Evolutionary conservation across 148 eudicot species (phyloP).

Genomic region (Cornus suecica): DNA sequence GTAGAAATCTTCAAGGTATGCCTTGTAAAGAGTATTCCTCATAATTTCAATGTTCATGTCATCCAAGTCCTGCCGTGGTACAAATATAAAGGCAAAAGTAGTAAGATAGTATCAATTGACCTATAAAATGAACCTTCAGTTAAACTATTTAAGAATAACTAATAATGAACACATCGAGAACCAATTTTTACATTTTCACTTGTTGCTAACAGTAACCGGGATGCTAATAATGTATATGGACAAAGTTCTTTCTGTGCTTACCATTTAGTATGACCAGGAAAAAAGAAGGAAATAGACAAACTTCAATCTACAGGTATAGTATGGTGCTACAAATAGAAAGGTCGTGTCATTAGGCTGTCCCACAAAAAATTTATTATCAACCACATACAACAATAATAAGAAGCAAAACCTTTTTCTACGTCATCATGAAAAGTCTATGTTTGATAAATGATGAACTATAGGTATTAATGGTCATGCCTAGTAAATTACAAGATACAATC

Average conservation of each 20-base stretch:
- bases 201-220: not conserved
- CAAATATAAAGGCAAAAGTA: not conserved
- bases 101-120: not conserved
- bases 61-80: constrained; percentile 73
- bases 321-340: not conserved
- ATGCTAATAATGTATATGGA: not conserved
- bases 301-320: not conserved
- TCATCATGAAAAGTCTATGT: not conserved
- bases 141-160: not conserved
- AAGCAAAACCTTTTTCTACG: not conserved
- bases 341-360: not conserved
- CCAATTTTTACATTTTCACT: not conserved
- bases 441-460: not conserved
- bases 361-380: not conserved
- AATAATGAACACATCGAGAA: not conserved
- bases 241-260: not conserved
- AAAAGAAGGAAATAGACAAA: not conserved
- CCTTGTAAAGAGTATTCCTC: constrained; percentile 98
- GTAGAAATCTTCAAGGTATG: constrained; percentile 96
- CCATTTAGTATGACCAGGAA: not conserved
- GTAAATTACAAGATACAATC: not conserved
- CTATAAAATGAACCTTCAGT: not conserved
- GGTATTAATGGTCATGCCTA: not conserved
- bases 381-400: not conserved
- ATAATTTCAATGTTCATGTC: constrained; percentile 99